These are phyloP conservation scores for Litchi chinensis DNA, from an alignment of 345 rosid genomes.

Conservation along the genomic window DNA sequence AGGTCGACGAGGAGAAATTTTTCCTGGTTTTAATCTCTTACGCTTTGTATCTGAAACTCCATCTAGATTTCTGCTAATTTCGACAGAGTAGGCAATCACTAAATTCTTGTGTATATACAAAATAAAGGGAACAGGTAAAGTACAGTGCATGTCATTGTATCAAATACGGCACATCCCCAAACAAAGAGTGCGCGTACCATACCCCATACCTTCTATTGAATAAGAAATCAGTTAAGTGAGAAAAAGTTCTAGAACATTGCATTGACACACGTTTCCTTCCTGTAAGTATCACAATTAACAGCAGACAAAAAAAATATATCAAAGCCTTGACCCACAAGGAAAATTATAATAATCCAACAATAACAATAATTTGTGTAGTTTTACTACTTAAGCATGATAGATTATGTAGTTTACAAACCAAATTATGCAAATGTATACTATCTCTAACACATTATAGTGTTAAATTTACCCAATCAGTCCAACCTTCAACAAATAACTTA, in stretches of 20 bases:
- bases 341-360: not conserved
- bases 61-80: conserved; percentile 48
- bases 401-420: not conserved
- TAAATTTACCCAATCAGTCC: not conserved
- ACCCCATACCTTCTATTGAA: conserved; percentile 70
- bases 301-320: not conserved
- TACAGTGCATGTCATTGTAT: not conserved
- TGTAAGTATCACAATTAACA: conserved; percentile 21
- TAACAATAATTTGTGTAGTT: not conserved
- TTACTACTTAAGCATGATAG: not conserved
- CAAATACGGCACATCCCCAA: conserved; percentile 3
- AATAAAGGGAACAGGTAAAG: not conserved
- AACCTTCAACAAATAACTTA: not conserved
- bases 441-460: not conserved
- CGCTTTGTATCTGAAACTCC: conserved; percentile 48
- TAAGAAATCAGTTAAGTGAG: conserved; percentile 64
- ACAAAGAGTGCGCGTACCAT: not conserved
- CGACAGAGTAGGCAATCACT: conserved; percentile 22
- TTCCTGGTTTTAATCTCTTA: conserved; percentile 67
- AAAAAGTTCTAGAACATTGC: conserved; percentile 62
- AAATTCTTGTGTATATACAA: not conserved
- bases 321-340: not conserved
- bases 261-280: conserved; percentile 64
- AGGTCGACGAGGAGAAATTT: conserved; percentile 66
- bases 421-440: not conserved